Evolutionary conservation across 106 monocot species (phyloP).

Genomic region (Iris macrosiphon): DNA sequence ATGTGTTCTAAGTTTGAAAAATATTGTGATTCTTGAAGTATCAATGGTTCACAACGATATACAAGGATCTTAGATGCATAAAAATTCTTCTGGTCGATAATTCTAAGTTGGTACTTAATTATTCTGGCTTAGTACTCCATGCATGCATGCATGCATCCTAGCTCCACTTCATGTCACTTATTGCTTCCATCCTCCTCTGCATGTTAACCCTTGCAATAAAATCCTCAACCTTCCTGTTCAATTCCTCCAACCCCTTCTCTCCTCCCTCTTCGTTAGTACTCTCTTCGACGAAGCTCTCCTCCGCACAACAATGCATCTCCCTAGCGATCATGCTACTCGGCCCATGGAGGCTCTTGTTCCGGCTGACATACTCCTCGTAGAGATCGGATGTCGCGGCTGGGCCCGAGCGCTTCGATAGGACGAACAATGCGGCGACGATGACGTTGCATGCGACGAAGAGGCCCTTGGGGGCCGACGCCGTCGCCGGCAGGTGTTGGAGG

Average conservation of each 20-base stretch:
- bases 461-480: slow-evolving; percentile 7
- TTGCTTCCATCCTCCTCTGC: slow-evolving; percentile 56
- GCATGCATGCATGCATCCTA: too few relatives aligned
- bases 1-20: too few relatives aligned
- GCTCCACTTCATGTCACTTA: too few relatives aligned
- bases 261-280: slow-evolving; percentile 15
- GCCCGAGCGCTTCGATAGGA: slow-evolving; percentile 23
- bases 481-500: background rate
- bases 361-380: slow-evolving; percentile 25
- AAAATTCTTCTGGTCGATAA: too few relatives aligned
- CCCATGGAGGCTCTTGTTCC: slow-evolving; percentile 10
- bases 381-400: slow-evolving; percentile 1
- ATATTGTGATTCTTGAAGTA: too few relatives aligned
- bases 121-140: too few relatives aligned
- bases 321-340: background rate
- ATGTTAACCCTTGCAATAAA: slow-evolving; percentile 64
- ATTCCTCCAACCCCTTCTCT: slow-evolving; percentile 24
- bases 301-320: background rate
- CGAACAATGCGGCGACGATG: slow-evolving; percentile 41
- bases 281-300: slow-evolving; percentile 9
- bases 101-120: too few relatives aligned
- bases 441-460: slow-evolving; percentile 50
- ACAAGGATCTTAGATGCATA: too few relatives aligned
- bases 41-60: too few relatives aligned
- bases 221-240: slow-evolving; percentile 56